Base-by-base conservation (phyloP, 257 asterid species). In the Salvia miltiorrhiza region DNA sequence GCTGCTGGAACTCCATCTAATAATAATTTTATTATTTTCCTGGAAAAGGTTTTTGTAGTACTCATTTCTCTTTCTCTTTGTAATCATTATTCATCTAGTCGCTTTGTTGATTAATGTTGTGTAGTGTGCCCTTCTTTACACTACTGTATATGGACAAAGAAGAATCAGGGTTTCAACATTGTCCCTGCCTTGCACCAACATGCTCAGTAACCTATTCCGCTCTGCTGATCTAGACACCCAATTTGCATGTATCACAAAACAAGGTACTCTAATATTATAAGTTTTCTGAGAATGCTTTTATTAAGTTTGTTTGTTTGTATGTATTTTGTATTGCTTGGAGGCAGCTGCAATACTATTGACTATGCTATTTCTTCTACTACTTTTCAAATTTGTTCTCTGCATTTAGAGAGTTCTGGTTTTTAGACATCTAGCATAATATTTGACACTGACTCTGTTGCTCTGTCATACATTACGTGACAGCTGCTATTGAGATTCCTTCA, bases 51-150 rank as follows among this genome's bases (percentile, higher is more conserved):
- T 49, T 61, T 33, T 69, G 16, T 14, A 37, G 44, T 53, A 20
- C 32, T 39, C 20, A 9, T 67, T 62, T 66, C 41, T 12, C 40
- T 19, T 39, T 33, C 35, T 41, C 41, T 54, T 16, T 52, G 58
- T 65, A 7, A 48, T 21, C 37, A 16, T 24, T 58, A 57, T 41
- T 65, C 57, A 30, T 73, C 66, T 76, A 57, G 75, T 72, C 63
- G 72, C 63, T 70, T 71, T 66, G 57, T 62, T 67, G 64, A 71
- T 61, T 26, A n/a, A 11, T 69, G 50, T 53, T 76, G 16, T 81
- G 54, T 73, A 94, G 99, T 94, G 92, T 75, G 99, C 99, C 40
- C 96, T 94, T 72, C 97, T 94, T 62, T 94, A 94, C 88, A 94
- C 99, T 69, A 87, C 97, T 33, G 87, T 89, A 17, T 83, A 82